Evolutionary conservation across 73 alveolate genomes (phyloP).

Genomic region (Tetrahymena elliotti): DNA sequence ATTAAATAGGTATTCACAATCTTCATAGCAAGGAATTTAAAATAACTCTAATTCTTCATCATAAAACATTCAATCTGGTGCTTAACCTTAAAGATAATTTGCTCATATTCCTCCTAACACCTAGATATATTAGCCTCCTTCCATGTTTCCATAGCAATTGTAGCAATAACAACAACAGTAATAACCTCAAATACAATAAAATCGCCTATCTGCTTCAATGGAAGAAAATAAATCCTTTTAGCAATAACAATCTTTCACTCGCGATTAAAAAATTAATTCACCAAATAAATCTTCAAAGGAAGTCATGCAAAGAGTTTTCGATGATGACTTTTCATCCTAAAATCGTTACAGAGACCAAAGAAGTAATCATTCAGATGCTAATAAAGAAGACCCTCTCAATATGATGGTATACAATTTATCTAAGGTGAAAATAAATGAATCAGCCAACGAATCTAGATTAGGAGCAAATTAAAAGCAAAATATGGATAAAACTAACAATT

Average conservation of each 20-base stretch:
- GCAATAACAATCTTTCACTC: neutral
- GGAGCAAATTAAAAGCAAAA: neutral
- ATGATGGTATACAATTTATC: neutral
- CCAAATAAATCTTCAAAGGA: neutral
- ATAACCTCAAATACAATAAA: neutral
- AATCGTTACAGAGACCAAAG: neutral
- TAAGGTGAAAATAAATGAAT: neutral
- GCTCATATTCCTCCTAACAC: neutral
- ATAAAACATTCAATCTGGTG: neutral
- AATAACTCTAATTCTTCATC: neutral
- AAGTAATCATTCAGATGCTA: neutral
- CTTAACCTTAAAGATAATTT: neutral
- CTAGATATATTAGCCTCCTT: neutral
- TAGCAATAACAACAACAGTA: neutral
- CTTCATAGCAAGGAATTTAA: neutral
- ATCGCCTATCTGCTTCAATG: neutral
- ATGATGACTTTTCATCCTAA: neutral
- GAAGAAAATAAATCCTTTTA: neutral
- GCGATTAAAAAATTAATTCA: neutral
- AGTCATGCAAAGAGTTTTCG: neutral
- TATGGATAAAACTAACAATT: neutral
- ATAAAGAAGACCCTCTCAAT: neutral
- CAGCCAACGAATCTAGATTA: neutral
- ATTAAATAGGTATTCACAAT: neutral
- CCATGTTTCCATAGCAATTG: neutral